Evolutionary conservation across 2,329 filamentous ascomycete genomes (phyloP).

Genomic region (Arthrobotrys pseudoclavata): DNA sequence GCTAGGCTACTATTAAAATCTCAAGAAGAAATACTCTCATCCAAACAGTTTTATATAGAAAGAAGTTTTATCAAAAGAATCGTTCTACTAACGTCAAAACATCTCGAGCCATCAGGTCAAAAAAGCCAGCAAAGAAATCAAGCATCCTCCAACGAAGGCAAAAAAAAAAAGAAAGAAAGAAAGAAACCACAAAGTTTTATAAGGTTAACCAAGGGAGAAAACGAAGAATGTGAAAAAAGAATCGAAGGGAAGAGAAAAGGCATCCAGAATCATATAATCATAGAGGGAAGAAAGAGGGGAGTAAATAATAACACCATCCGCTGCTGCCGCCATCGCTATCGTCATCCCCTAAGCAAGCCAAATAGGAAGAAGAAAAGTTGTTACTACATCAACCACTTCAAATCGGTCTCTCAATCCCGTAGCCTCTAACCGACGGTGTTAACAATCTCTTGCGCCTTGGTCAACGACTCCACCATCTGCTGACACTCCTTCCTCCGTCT

Average conservation of each 20-base stretch:
- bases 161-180: conserved; percentile 4
- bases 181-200: not conserved
- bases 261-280: not conserved
- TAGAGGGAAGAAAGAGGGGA: conserved; percentile 6
- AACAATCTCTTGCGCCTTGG: conserved; percentile 94
- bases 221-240: not conserved
- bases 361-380: not conserved
- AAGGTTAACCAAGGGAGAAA: not conserved
- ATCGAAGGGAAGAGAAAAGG: not conserved
- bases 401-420: not conserved
- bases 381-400: not conserved
- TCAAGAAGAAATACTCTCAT: not conserved
- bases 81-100: conserved; percentile 12
- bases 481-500: conserved; percentile 96
- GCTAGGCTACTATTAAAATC: not conserved
- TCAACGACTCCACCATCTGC: conserved; percentile 96
- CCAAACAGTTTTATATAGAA: not conserved
- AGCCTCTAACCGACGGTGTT: conserved; percentile 68
- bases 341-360: not conserved
- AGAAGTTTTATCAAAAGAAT: not conserved
- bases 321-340: not conserved
- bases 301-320: conserved; percentile 28
- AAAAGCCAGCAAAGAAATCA: conserved; percentile 8
- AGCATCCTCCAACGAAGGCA: conserved; percentile 45
- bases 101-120: conserved; percentile 13